Evolutionary conservation across 2,329 filamentous ascomycete genomes (phyloP).

Genomic region (Aspergillus chevalieri): DNA sequence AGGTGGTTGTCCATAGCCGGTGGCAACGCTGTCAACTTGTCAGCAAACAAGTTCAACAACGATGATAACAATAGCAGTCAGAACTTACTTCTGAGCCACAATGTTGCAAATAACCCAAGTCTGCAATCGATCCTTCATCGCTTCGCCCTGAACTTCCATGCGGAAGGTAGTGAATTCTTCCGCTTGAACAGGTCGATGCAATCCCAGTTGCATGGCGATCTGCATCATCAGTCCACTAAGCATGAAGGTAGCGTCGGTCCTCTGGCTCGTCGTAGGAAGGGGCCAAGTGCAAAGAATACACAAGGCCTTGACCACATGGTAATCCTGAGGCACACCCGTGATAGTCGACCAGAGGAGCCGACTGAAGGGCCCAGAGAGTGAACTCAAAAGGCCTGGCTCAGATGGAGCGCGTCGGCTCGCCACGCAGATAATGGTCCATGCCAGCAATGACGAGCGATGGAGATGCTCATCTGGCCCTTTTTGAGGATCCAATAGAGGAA

Average conservation of each 20-base stretch:
- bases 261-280: constrained; percentile 55
- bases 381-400: constrained; percentile 50
- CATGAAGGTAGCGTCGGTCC: constrained; percentile 58
- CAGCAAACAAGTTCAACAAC: constrained; percentile 2
- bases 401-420: constrained; percentile 53
- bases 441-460: constrained; percentile 52
- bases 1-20: constrained; percentile 59
- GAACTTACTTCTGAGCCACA: constrained; percentile 56
- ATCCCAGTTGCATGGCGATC: constrained; percentile 57
- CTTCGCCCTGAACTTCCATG: constrained; percentile 52
- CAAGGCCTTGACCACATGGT: constrained; percentile 58
- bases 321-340: constrained; percentile 53
- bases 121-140: constrained; percentile 56
- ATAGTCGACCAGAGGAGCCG: constrained; percentile 56
- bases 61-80: neutral
- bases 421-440: constrained; percentile 59
- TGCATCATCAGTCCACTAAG: constrained; percentile 61
- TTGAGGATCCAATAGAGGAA: constrained; percentile 54
- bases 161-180: constrained; percentile 48
- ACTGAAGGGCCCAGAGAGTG: constrained; percentile 45
- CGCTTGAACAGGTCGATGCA: constrained; percentile 57
- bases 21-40: constrained; percentile 47
- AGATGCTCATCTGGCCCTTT: constrained; percentile 52
- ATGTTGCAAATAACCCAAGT: constrained; percentile 64
- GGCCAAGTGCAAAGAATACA: constrained; percentile 60